phyloP scores from a whole-genome alignment of 1,284 basidiomycete genomes.

The Ceratobasidium sp. region DNA sequence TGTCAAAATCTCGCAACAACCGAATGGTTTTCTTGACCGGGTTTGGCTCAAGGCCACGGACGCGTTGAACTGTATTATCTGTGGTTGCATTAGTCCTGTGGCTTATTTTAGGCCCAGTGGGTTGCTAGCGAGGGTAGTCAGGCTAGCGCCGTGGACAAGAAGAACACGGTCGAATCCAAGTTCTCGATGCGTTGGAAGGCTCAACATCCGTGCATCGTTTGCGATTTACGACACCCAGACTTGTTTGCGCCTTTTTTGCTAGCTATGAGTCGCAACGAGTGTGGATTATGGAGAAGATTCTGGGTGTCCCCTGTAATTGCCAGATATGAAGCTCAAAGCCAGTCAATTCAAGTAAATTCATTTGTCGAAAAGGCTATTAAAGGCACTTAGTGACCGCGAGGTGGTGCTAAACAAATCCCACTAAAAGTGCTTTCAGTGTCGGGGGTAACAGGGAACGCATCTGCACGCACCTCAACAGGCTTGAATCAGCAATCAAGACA shows the following conservation, averaged over 20 bases:
- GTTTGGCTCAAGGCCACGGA: too few species aligned
- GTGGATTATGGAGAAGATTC: constrained; percentile 97
- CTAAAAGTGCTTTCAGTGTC: neutral
- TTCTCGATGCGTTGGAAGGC: constrained; percentile 69
- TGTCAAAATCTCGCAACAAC: too few species aligned
- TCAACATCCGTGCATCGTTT: constrained; percentile 74
- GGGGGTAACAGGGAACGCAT: constrained; percentile 65
- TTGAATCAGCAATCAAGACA: constrained; percentile 84
- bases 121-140: constrained; percentile 57
- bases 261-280: constrained; percentile 88
- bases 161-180: constrained; percentile 65
- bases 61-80: too few species aligned
- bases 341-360: constrained; percentile 80
- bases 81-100: too few species aligned
- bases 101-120: too few species aligned
- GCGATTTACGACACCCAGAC: constrained; percentile 80
- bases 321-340: constrained; percentile 87
- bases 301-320: constrained; percentile 88
- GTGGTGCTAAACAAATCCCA: constrained; percentile 54
- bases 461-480: constrained; percentile 70
- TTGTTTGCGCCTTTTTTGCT: constrained; percentile 90
- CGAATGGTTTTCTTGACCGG: too few species aligned
- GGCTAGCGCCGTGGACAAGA: constrained; percentile 66
- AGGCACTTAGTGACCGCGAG: constrained; percentile 62
- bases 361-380: neutral